Evolutionary conservation across 2,329 filamentous ascomycete genomes (phyloP).

Genomic region (Chrysosporium queenslandicum): DNA sequence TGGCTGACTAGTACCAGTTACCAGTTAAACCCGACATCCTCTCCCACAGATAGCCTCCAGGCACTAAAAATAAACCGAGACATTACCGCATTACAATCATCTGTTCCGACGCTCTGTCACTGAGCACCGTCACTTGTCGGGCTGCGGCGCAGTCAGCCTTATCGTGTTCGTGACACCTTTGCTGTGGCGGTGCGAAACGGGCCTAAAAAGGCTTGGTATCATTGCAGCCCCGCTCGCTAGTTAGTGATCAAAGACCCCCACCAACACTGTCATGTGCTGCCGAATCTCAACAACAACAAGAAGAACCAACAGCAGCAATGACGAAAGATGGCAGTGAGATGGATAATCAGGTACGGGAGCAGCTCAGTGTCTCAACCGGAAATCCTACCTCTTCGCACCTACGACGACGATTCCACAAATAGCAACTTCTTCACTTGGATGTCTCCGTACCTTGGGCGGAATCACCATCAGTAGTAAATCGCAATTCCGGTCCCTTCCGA

Average conservation of each 20-base stretch:
- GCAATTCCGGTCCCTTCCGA: too few species aligned
- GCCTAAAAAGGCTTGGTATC: neutral
- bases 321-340: neutral
- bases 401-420: too few species aligned
- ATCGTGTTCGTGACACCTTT: conserved; percentile 2
- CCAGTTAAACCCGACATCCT: too few species aligned
- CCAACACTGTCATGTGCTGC: neutral
- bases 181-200: neutral
- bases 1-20: too few species aligned
- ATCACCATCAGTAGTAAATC: neutral
- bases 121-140: neutral
- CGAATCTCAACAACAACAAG: neutral
- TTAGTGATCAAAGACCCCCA: neutral
- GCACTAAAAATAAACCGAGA: too few species aligned
- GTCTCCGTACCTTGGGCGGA: neutral
- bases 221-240: neutral
- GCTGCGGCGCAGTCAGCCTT: conserved; percentile 10
- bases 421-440: too few species aligned
- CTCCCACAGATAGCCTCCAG: too few species aligned
- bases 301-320: neutral
- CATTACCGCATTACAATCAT: too few species aligned
- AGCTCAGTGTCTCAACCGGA: too few species aligned
- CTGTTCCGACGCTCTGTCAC: neutral
- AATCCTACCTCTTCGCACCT: too few species aligned
- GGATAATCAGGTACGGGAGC: too few species aligned